Evolutionary conservation across 208 protist genomes (phyloP), one percentile per base, ranked within the genome.

Genomic region (Trypanosoma boissoni): DNA sequence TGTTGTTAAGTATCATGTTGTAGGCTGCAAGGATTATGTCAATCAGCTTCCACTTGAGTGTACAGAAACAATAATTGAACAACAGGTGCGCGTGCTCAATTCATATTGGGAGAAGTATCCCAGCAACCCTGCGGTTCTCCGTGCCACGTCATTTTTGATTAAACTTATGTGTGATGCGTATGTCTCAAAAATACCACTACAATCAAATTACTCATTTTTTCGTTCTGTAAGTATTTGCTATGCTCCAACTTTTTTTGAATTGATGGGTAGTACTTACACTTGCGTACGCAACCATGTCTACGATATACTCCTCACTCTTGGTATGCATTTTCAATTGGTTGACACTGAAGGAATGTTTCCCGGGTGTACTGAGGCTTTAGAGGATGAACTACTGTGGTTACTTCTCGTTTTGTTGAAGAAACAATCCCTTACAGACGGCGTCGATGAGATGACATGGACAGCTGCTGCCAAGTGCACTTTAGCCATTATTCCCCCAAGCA

Each of bases 261-360:
- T 83, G 75, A 91, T 92, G 85, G 66, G 77, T 55, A 91, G 78
- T 61, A 84, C 90, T 50, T 95, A 95, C 61, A 62, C 91, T 27
- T 95, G 80, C 59, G 84, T 95, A 57, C 78, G 83, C 55, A 80
- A 80, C 43, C 84, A 95, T 61, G 89, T 95, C 34, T 95, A 93
- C 67, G 86, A 93, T 68, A 81, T 95, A 48, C 41, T 95, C 2
- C 39, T 93, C 9, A 92, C 81, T 39, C 69, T 95, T 9, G 82
- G 79, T 26, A 66, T 84, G 45, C 89, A 95, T 59, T 57, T 95
- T 45, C 89, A 92, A 55, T 44, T 95, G n/a, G 72, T 95, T 9
- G 89, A 95, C 73, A 76, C 86, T 2, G 53, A 74, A 2, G 78
- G 74, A 16, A 43, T 43, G 29, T 56, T 85, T 78, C 55, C 73